Evolutionary conservation across 306 rosid genomes (phyloP).

Genomic region (Glycyrrhiza uralensis): DNA sequence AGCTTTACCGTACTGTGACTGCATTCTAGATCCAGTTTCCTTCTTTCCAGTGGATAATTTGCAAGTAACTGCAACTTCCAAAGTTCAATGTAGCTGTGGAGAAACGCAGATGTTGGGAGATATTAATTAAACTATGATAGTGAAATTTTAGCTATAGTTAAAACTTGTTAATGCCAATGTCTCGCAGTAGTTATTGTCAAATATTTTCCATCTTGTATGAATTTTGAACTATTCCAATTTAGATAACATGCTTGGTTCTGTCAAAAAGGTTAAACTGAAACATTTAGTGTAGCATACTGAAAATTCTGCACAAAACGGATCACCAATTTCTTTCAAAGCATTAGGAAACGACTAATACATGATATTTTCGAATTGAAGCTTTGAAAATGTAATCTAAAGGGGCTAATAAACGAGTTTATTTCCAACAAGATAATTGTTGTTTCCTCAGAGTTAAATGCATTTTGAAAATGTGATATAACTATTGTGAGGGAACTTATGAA

Average conservation of each 20-base stretch:
- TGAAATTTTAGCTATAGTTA: slow-evolving; percentile 31
- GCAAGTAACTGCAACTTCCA: slow-evolving; percentile 28
- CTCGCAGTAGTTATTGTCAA: slow-evolving; percentile 1
- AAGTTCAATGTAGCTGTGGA: slow-evolving; percentile 27
- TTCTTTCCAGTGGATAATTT: slow-evolving; percentile 31
- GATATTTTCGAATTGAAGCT: neutral
- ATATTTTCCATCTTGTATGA: slow-evolving; percentile 30
- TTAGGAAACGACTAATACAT: neutral
- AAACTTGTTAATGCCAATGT: slow-evolving; percentile 17
- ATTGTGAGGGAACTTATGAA: too few relatives aligned
- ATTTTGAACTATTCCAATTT: slow-evolving; percentile 20
- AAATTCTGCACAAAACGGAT: neutral
- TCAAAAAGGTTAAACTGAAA: neutral
- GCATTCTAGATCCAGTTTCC: slow-evolving; percentile 34
- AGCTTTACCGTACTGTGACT: slow-evolving; percentile 37
- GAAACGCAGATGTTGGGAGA: slow-evolving; percentile 37
- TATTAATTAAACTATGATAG: slow-evolving; percentile 20
- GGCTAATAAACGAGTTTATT: neutral
- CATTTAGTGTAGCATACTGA: neutral
- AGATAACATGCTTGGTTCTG: slow-evolving; percentile 9
- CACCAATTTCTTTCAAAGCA: neutral
- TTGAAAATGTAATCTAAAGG: neutral
- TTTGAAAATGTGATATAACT: too few relatives aligned
- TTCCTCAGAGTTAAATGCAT: too few relatives aligned
- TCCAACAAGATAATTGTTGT: too few relatives aligned